phyloP scores from a whole-genome alignment of 2,329 filamentous ascomycete species.

The Neofusicoccum parvum region DNA sequence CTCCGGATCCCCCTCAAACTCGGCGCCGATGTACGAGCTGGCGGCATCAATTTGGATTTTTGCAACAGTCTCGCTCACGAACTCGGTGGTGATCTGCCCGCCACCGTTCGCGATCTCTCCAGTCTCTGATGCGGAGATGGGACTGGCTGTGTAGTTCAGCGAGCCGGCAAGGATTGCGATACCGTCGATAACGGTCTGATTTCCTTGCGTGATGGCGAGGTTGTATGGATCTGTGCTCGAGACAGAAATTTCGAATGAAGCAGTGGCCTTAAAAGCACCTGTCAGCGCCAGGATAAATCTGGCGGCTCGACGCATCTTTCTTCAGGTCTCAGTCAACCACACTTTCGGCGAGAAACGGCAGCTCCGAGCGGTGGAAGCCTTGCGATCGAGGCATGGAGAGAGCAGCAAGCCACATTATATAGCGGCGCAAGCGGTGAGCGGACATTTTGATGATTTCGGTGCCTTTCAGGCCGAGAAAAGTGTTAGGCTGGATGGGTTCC shows the following conservation, averaged over 20 bases:
- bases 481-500: not conserved
- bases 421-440: not conserved
- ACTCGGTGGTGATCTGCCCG: slow-evolving; percentile 22
- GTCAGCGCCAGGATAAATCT: no score
- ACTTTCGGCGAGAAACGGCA: no score
- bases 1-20: slow-evolving; percentile 23
- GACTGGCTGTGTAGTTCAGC: slow-evolving; percentile 24
- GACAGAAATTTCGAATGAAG: not conserved
- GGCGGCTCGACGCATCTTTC: not conserved
- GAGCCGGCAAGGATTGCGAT: slow-evolving; percentile 26
- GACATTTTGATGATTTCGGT: not conserved
- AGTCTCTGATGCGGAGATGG: slow-evolving; percentile 8
- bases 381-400: no score
- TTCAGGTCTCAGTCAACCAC: no score
- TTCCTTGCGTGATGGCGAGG: slow-evolving; percentile 26
- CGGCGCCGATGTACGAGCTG: slow-evolving; percentile 28
- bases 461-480: not conserved
- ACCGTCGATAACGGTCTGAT: slow-evolving; percentile 27
- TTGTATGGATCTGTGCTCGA: slow-evolving; percentile 17
- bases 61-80: slow-evolving; percentile 29
- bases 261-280: no score
- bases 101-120: slow-evolving; percentile 23
- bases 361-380: no score
- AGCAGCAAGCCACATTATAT: not conserved
- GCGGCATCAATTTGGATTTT: slow-evolving; percentile 30